Evolutionary conservation across 345 rosid species (phyloP), one percentile per base, ranked within the genome.

Genomic region (Pelargonium nanum): DNA sequence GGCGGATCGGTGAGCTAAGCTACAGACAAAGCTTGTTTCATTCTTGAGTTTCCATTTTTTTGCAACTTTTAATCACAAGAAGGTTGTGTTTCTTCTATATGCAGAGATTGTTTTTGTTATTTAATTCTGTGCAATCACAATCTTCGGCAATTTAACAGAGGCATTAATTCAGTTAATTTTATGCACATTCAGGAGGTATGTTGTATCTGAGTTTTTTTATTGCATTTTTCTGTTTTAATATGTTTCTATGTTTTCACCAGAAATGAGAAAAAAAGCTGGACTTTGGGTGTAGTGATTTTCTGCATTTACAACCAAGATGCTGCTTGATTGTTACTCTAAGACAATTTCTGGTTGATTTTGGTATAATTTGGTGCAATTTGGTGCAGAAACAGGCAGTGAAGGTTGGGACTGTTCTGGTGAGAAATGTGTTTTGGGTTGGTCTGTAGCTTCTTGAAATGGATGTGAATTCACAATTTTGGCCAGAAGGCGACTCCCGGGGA

Each of bases 1-100:
- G 25, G n/a, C 75, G 70, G 74, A 81, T 72, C 80, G 80, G 77
- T 68, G 55, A 76, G 78, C 62, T 57, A 10, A 60, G 55, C 61
- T 68, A 45, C 54, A 25, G 22, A 54, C 34, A 0, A 24, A 19
- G 26, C 52, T 60, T 12, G n/a, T 66, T 58, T 19, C 45, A 45
- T 68, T 60, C 48, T 40, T 40, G 13, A 40, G 15, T 55, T 3
- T 6, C 8, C 19, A n/a, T 52, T 52, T 52, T 59, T 62, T 28
- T 19, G 24, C 57, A 56, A 40, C 48, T 40, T 17, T 40, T 2
- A 40, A 40, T 40, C 48, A 40, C 48, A 15, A 40, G 48, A 40
- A 12, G 23, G 52, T 62, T 53, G 60, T 6, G 7, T 55, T 57
- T 19, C 51, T 26, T 63, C 69, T 56, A 30, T 70, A 72, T 57